A percentile compares a stretch with the other conserved stretches of the same genome.
Evolutionary conservation across 371 early-diverging fungal genomes (phyloP).

Genomic region (Entomophthora muscae): DNA sequence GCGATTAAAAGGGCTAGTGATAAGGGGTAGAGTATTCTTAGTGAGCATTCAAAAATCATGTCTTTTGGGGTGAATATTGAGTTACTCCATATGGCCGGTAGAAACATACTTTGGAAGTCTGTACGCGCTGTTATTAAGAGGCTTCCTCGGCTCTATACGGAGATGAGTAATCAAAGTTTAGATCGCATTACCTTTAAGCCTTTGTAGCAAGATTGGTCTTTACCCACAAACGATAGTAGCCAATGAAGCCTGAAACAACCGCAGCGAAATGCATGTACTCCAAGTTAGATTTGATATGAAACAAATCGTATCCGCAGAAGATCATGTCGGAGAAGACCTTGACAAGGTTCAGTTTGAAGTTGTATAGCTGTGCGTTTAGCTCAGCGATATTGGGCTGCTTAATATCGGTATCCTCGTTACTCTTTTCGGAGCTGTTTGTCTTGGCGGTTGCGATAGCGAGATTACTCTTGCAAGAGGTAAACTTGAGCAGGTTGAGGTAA

Average conservation of each 20-base stretch:
- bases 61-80: too few species aligned
- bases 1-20: too few species aligned
- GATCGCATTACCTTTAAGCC: too few species aligned
- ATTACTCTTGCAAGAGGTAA: neutral
- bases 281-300: constrained; percentile 15
- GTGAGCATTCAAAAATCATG: too few species aligned
- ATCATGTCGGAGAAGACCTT: constrained; percentile 37
- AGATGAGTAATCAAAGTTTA: too few species aligned
- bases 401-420: constrained; percentile 9
- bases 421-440: constrained; percentile 3
- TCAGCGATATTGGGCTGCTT: neutral
- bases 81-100: too few species aligned
- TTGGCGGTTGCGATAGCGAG: constrained; percentile 6
- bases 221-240: neutral
- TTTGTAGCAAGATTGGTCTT: neutral
- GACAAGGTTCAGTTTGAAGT: constrained; percentile 24
- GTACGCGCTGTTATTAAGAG: too few species aligned
- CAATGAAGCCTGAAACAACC: neutral
- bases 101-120: too few species aligned
- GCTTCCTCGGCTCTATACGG: too few species aligned
- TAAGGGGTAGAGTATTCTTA: too few species aligned
- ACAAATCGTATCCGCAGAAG: constrained; percentile 51
- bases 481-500: constrained; percentile 12
- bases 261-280: constrained; percentile 1
- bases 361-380: constrained; percentile 20